Evolutionary conservation across 495 filamentous ascomycete genomes (phyloP).

Genomic region (Lophiostoma macrostomum): DNA sequence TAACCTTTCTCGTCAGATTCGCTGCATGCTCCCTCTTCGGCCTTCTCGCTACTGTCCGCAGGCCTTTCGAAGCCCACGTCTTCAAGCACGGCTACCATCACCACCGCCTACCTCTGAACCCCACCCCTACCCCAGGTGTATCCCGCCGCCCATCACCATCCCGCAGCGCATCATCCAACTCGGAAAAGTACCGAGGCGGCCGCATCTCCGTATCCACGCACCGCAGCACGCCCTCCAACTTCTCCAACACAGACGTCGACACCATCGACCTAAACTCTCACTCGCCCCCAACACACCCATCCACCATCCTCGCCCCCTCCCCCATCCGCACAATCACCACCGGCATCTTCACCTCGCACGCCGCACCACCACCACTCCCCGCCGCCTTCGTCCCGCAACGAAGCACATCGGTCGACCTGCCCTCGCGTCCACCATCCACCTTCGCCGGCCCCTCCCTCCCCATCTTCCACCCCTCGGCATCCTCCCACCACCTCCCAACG

Average conservation of each 20-base stretch:
- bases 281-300: constrained; percentile 7
- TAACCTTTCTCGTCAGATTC: constrained; percentile 17
- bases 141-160: constrained; percentile 15
- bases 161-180: constrained; percentile 21
- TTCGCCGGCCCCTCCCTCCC: not conserved
- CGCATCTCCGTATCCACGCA: constrained; percentile 23
- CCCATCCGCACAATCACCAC: constrained; percentile 17
- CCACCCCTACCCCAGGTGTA: constrained; percentile 8
- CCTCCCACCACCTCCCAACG: constrained; percentile 8
- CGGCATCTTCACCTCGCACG: constrained; percentile 27
- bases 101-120: constrained; percentile 3
- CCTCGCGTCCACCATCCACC: constrained; percentile 10
- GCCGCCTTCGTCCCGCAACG: constrained; percentile 9
- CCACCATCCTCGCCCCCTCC: constrained; percentile 19
- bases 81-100: constrained; percentile 22
- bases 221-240: constrained; percentile 18
- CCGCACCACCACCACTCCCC: constrained; percentile 28
- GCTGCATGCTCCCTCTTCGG: constrained; percentile 29
- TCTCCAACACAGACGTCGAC: constrained; percentile 25
- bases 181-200: constrained; percentile 17
- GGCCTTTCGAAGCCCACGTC: constrained; percentile 34
- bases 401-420: no score
- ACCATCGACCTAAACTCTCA: constrained; percentile 13
- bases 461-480: constrained; percentile 20
- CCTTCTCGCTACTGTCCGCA: constrained; percentile 28